A percentile compares a stretch with the other conserved stretches of the same genome.
Evolutionary conservation across 1,284 basidiomycete species (phyloP).

Genomic region (Tetrapyrgos nigripes): DNA sequence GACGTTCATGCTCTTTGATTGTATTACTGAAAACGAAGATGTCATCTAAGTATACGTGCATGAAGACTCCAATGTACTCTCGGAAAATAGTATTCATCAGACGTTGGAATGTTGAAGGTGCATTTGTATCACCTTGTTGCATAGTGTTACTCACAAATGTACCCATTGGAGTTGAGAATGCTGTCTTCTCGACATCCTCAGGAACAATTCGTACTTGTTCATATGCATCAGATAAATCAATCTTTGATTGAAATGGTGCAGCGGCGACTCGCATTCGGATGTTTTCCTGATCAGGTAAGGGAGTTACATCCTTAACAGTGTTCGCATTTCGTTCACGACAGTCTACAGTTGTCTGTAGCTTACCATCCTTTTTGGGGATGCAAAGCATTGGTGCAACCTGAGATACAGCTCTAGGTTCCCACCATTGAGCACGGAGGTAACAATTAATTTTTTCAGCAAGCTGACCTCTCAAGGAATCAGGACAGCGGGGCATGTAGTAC

Average conservation of each 20-base stretch:
- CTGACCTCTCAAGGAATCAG: constrained; percentile 24
- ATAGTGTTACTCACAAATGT: constrained; percentile 29
- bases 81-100: constrained; percentile 32
- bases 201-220: constrained; percentile 25
- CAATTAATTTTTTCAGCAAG: constrained; percentile 26
- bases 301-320: too few relatives aligned
- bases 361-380: constrained; percentile 38
- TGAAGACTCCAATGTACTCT: constrained; percentile 30
- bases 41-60: too few relatives aligned
- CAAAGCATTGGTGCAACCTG: constrained; percentile 41
- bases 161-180: constrained; percentile 28
- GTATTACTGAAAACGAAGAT: too few relatives aligned
- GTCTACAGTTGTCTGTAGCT: constrained; percentile 41
- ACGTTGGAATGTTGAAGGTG: constrained; percentile 26
- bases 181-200: constrained; percentile 7
- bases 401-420: neutral
- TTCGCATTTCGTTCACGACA: too few relatives aligned
- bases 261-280: constrained; percentile 32
- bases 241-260: constrained; percentile 31
- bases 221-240: constrained; percentile 42
- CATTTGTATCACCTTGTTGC: constrained; percentile 40
- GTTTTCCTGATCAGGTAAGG: too few relatives aligned
- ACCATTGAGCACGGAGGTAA: too few relatives aligned
- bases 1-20: constrained; percentile 31
- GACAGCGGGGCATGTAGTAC: constrained; percentile 30